A percentile compares a stretch with the other conserved stretches of the same genome.
phyloP scores from a whole-genome alignment of 2,329 filamentous ascomycete genomes.

The Aspergillus pseudoviridinutans region DNA sequence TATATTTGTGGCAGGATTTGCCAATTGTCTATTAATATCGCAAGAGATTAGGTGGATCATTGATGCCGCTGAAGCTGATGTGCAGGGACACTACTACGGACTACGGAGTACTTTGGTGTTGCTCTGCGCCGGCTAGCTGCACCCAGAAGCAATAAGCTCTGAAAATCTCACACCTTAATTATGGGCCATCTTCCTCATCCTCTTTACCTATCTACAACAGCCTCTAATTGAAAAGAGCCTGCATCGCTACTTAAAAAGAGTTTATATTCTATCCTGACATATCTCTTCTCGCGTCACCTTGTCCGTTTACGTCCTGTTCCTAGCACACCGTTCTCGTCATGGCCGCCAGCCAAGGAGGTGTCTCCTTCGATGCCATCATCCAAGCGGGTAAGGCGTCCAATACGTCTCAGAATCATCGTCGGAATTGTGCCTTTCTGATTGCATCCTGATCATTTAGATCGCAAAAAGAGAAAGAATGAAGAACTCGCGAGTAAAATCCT shows the following conservation, averaged over 20 bases:
- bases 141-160: background rate
- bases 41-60: background rate
- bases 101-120: slow-evolving; percentile 1
- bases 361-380: slow-evolving; percentile 51
- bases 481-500: slow-evolving; percentile 57
- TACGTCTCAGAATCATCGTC: slow-evolving; percentile 3
- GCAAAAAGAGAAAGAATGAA: slow-evolving; percentile 54
- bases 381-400: slow-evolving; percentile 41
- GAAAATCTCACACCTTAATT: background rate
- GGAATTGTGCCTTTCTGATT: background rate
- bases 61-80: background rate
- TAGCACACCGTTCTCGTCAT: slow-evolving; percentile 21
- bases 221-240: background rate
- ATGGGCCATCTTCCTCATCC: background rate
- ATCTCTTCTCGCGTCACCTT: background rate
- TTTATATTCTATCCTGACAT: background rate
- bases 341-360: slow-evolving; percentile 33
- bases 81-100: background rate
- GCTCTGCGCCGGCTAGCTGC: slow-evolving; percentile 10
- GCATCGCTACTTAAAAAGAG: background rate
- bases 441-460: slow-evolving; percentile 34
- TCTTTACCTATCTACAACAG: background rate
- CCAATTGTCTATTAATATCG: background rate
- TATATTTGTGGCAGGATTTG: background rate
- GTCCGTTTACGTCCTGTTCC: background rate